Evolutionary conservation across 192 early-diverging fungal species (phyloP).

Genomic region (Allomyces macrogynus): DNA sequence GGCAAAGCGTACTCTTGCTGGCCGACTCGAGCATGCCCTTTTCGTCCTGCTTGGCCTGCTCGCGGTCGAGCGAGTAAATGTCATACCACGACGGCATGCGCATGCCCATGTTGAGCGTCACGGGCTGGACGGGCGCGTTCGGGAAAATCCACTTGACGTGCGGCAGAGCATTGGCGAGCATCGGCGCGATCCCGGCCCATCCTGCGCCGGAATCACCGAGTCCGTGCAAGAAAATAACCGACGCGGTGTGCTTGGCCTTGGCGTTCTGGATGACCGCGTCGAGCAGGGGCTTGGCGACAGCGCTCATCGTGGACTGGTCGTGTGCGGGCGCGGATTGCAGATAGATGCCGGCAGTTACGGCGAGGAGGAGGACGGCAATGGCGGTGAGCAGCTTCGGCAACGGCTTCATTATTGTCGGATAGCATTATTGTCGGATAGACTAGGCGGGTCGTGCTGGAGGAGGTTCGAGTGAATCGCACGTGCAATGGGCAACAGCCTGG

Average conservation of each 20-base stretch:
- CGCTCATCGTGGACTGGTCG: too few relatives aligned
- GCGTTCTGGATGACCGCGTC: not conserved
- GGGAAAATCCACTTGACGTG: conserved; percentile 85
- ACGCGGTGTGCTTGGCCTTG: conserved; percentile 24
- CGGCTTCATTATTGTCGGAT: too few relatives aligned
- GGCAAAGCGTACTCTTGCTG: conserved; percentile 5
- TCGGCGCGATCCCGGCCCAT: conserved; percentile 28
- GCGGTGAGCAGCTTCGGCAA: too few relatives aligned
- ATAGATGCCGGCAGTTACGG: too few relatives aligned
- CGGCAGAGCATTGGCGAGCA: conserved; percentile 36
- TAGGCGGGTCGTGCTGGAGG: too few relatives aligned
- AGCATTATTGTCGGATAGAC: too few relatives aligned
- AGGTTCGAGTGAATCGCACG: too few relatives aligned
- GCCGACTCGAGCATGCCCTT: conserved; percentile 43
- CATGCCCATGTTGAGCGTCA: conserved; percentile 64
- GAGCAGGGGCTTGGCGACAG: not conserved
- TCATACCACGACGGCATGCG: conserved; percentile 87
- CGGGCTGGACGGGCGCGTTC: conserved; percentile 45
- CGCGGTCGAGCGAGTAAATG: conserved; percentile 27
- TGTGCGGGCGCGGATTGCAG: too few relatives aligned
- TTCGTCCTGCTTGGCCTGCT: conserved; percentile 41
- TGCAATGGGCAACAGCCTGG: too few relatives aligned
- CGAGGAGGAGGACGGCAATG: too few relatives aligned
- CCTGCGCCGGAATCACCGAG: conserved; percentile 39
- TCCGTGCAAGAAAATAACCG: conserved; percentile 33